Base-by-base conservation (phyloP, 805 yeast genomes). In the Lachancea thermotolerans region DNA sequence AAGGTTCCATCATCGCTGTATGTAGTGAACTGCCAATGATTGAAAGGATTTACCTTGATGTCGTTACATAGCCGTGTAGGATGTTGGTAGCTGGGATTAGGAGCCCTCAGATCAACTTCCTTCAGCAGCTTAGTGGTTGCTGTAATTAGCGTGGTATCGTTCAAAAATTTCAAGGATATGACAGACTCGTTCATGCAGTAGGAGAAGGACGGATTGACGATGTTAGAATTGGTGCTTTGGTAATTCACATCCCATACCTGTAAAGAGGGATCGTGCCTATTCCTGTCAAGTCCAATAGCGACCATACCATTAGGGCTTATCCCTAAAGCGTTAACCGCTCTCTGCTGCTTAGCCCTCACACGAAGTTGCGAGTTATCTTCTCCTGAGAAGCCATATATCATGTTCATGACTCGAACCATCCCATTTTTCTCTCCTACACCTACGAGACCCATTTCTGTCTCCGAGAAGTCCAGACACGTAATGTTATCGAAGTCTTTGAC, bases 1-100 rank as follows among this genome's bases (percentile, higher is more conserved):
- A 89, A 66, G 0, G 93, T 77, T 1, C 96, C 95, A 56, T 85
- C 91, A 54, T 89, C 96, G 42, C 86, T 78, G 50, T 77, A 77
- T 0, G 95, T 81, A 14, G 87, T 78, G 61, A 90, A 86, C 49
- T 77, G 72, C 62, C 77, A 74, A 10, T 73, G 73, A 56, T 81
- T 79, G 57, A 78, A 78, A 2, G 85, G 91, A 58, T 86, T 90
- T 28, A 81, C 69, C 8, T 77, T 71, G 38, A 90, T 72, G 15
- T 84, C 84, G 54, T 78, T 71, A 0, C 89, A 79, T 48, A 85
- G 77, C 54, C 82, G 78, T 0, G 95, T 83, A 2, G 90, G 83
- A 56, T 85, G 72, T 59, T 86, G 95, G 56, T 77, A 81, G 1
- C 74, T 73, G 0, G 90, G 86, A 27, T 73, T 74, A 15, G 78